These are phyloP conservation scores for Syncephalastrum racemosum DNA, from an alignment of 371 early-diverging fungal species.

Conservation along the genomic window DNA sequence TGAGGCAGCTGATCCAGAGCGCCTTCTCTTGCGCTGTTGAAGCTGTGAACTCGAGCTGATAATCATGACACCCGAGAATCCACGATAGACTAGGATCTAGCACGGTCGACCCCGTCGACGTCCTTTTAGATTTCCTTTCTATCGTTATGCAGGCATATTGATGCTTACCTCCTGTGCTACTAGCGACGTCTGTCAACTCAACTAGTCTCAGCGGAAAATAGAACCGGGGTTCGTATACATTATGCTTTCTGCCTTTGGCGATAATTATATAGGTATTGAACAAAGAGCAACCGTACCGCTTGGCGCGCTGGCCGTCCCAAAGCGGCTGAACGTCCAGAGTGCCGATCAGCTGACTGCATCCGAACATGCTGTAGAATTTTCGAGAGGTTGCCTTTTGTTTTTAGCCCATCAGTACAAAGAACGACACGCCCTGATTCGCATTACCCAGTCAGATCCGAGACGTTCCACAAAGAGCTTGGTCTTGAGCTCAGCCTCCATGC, in stretches of 20 bases:
- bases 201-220: slow-evolving; percentile 60
- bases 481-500: slow-evolving; percentile 35
- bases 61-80: slow-evolving; percentile 16
- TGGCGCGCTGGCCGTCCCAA: slow-evolving; percentile 23
- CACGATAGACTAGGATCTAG: slow-evolving; percentile 7
- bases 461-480: slow-evolving; percentile 38
- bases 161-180: slow-evolving; percentile 10
- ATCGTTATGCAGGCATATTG: slow-evolving; percentile 24
- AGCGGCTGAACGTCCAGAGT: slow-evolving; percentile 38
- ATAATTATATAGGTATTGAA: slow-evolving; percentile 57
- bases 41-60: slow-evolving; percentile 23
- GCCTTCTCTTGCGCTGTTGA: slow-evolving; percentile 25
- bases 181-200: slow-evolving; percentile 29
- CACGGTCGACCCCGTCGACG: no score
- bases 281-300: slow-evolving; percentile 50
- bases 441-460: slow-evolving; percentile 41
- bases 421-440: neutral
- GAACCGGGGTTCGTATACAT: slow-evolving; percentile 50
- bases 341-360: slow-evolving; percentile 35
- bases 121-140: neutral
- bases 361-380: slow-evolving; percentile 40
- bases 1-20: slow-evolving; percentile 23
- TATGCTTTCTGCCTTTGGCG: slow-evolving; percentile 49
- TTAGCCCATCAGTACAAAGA: slow-evolving; percentile 2
- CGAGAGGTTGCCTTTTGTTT: slow-evolving; percentile 26